Evolutionary conservation across 202 grass and related monocot species (phyloP), one percentile per base, ranked within the genome.

Genomic region (Saccharum hybrid): DNA sequence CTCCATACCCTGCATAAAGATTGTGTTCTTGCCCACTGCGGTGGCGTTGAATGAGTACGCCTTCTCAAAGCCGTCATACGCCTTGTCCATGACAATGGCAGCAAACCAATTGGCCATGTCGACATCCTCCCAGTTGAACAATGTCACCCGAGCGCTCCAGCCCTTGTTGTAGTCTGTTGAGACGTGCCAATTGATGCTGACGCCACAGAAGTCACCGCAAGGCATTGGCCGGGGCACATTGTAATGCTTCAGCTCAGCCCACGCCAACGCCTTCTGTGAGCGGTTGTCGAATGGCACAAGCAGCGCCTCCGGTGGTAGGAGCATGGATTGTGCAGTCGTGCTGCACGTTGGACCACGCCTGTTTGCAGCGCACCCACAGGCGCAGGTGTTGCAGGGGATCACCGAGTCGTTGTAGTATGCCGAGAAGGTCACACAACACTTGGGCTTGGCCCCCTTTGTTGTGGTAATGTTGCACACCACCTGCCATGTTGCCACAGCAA

Each of bases 111-210:
- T 81, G 0, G 85, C 90, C 81, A 94, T 87, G 81, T 90, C 75
- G 0, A 89, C 86, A 11, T 91, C 76, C 2, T 88, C 92, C 95
- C 95, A 97, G 65, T 94, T 97, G 87, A 97, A 97, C 75, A 97
- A 80, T 68, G 95, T 94, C 43, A 97, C 79, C 59, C 95, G 86
- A 26, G 92, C 84, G 28, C 88, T 94, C 95, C 95, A 97, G 9
- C 96, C 96, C 68, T 94, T 92, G 83, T 22, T 88, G 86, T 94
- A 96, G 85, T 99, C 86, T 5, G 91, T 81, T 0, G 87, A 84
- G 36, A 96, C 36, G 15, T 99, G 93, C 93, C 93, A 99, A 54
- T 96, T 99, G 82, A 99, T 92, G 89, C 96, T 99, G 56, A 99
- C 88, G 2, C 96, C 96, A 2, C 93, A 99, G 43, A 89, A 86